Base-by-base conservation (phyloP, 2,329 filamentous ascomycete species). In the Taxawa tesnikishii region DNA sequence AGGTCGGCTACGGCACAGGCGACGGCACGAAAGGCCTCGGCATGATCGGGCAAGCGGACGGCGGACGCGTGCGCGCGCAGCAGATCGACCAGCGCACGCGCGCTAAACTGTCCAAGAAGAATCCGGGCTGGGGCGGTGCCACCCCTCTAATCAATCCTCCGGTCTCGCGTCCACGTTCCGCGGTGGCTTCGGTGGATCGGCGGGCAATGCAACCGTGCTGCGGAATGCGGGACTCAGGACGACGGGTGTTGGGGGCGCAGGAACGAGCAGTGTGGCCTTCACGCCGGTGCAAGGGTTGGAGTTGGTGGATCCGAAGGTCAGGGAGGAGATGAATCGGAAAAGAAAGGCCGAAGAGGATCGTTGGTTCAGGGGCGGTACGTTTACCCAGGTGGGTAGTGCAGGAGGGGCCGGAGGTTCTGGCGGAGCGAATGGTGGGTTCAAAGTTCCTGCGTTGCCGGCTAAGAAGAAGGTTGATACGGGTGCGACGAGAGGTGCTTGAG, bases 351-450 rank as follows among this genome's bases (percentile, higher is more conserved):
- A 96, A 42, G 84, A 94, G 53, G 88, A 96, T 52, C 69, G 84
- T 23, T 98, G 85, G 79, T 98, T 98, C 65, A 93, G 90, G 58
- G 83, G 84, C 28, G 90, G 90, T n/a, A 87, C 83, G 0, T 98
- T 98, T 51, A 94, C 90, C 6, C 87, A 94, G 55, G 72, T 93
- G 34, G 75, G 75, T 12, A 49, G 49, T 17, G 39, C 12, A 41
- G 41, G 30, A 40, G n/a, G n/a, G n/a, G n/a, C n/a, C n/a, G n/a
- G n/a, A n/a, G 39, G 32, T 41, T 62, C 63, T 10, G 54, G 69
- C 65, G 81, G 59, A 43, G 51, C 59, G 6, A 64, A 67, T 39
- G 68, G 67, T 31, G 79, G 74, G 1, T 94, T 94, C 68, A 93
- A 87, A 57, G 79, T 92, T 24, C 85, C 88, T 11, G 69, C 68